Evolutionary conservation across 2,329 filamentous ascomycete species (phyloP).

Genomic region (Epichloe sp.): DNA sequence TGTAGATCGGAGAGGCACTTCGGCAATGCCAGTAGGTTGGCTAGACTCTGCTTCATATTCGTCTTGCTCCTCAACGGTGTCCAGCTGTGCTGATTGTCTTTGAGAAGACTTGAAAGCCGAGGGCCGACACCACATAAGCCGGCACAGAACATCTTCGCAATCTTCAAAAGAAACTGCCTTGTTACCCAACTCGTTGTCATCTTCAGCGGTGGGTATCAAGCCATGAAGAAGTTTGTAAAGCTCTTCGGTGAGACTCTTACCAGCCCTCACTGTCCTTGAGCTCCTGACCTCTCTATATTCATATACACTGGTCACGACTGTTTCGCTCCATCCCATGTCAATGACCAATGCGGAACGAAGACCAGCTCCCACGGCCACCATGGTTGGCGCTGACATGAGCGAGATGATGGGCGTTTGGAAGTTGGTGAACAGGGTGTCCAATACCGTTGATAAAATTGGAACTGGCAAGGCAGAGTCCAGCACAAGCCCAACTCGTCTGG

Average conservation of each 20-base stretch:
- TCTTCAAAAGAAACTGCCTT: constrained; percentile 55
- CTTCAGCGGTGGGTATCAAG: constrained; percentile 15
- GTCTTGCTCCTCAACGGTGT: constrained; percentile 45
- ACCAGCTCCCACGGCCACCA: constrained; percentile 65
- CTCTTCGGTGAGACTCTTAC: constrained; percentile 55
- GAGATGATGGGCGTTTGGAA: constrained; percentile 74
- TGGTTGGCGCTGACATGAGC: constrained; percentile 63
- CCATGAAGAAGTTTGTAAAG: constrained; percentile 49
- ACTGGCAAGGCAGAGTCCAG: constrained; percentile 68
- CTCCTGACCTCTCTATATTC: constrained; percentile 75
- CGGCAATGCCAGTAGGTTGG: constrained; percentile 17
- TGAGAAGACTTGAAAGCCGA: constrained; percentile 19
- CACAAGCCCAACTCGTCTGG: constrained; percentile 60
- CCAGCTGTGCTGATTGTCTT: constrained; percentile 24
- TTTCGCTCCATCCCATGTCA: constrained; percentile 89
- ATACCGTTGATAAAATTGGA: constrained; percentile 58
- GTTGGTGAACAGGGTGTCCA: constrained; percentile 67
- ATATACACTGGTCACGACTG: constrained; percentile 71
- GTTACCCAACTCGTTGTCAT: constrained; percentile 17
- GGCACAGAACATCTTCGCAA: constrained; percentile 64
- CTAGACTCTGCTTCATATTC: constrained; percentile 30
- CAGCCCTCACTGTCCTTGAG: constrained; percentile 59
- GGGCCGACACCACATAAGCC: constrained; percentile 61
- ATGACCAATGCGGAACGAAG: constrained; percentile 76
- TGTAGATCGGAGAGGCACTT: constrained; percentile 34